Percentiles rank a stretch among this genome's conserved stretches.
Evolutionary conservation across 352 stramenopile species (phyloP).

Genomic region (Pythium volutum): DNA sequence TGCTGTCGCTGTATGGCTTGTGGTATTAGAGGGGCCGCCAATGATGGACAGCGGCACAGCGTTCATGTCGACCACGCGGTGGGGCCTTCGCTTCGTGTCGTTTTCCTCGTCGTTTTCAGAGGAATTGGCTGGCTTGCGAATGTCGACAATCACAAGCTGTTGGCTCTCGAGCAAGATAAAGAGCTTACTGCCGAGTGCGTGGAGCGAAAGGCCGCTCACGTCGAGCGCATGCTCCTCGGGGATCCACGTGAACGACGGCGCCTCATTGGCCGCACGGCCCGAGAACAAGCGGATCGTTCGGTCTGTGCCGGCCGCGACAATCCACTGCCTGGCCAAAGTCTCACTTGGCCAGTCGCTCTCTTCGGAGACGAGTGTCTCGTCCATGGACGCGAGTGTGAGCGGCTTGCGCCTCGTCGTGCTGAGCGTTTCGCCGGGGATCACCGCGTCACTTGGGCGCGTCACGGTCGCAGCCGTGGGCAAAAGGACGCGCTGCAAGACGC

Average conservation of each 20-base stretch:
- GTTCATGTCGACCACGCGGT: conserved; percentile 39
- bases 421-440: conserved; percentile 23
- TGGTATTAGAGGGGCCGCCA: too few relatives aligned
- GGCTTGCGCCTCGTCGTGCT: conserved; percentile 6
- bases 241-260: conserved; percentile 68
- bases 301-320: conserved; percentile 60
- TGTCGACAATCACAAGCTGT: conserved; percentile 48
- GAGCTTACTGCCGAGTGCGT: conserved; percentile 42
- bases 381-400: conserved; percentile 4
- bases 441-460: conserved; percentile 7
- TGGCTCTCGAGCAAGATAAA: conserved; percentile 62
- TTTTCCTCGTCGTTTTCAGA: neutral
- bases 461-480: conserved; percentile 27
- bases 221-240: conserved; percentile 59
- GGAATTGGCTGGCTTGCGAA: conserved; percentile 22
- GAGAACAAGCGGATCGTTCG: conserved; percentile 65
- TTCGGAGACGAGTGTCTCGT: conserved; percentile 1
- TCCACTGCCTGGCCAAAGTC: conserved; percentile 27
- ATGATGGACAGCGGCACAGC: conserved; percentile 1
- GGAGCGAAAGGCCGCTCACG: conserved; percentile 58
- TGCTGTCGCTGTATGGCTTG: neutral
- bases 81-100: neutral
- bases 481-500: conserved; percentile 46
- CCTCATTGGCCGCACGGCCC: conserved; percentile 42
- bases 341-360: neutral